Base-by-base conservation (phyloP, 441 rosid species). In the Populus trichocarpa region DNA sequence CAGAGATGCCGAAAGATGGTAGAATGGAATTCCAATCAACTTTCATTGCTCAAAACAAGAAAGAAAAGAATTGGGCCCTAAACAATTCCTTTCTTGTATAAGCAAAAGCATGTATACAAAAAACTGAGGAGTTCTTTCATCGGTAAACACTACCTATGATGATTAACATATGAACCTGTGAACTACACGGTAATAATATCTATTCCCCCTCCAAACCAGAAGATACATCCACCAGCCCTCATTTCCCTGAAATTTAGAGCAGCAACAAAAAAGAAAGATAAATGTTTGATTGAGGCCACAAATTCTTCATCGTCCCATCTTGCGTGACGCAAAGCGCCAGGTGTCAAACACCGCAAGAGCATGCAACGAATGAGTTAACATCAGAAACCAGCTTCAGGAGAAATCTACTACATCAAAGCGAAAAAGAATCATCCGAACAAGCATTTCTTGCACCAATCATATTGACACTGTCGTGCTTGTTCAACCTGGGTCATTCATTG, bases 51-150 rank as follows among this genome's bases (percentile, higher is more conserved):
- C 8, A 20, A 57, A 20, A 22, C 28, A 67, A 50, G 53, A 13
- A 8, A 11, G 8, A 75, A 3, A 1, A 30, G 32, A 12, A 32
- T n/a, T 8, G 65, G 59, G 18, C 1, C 23, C 11, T 18, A 77
- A 57, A 61, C 42, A 57, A 64, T 73, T 64, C 72, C 36, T 65
- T 76, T 74, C 74, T 76, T 75, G 32, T 80, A 82, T 78, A 75
- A 70, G 72, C 36, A 65, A 66, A 53, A 73, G 53, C 77, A 73
- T 79, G 81, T 83, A 69, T 64, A 79, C 77, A 80, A 75, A 67
- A 46, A 40, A 28, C 33, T 25, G 6, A 46, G 67, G 6, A 46
- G 67, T 68, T 72, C 66, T 77, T 18, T 57, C 81, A 66, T 61
- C 59, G 26, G 76, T 57, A 73, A 66, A 65, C 35, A 3, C 42